Evolutionary conservation across 352 stramenopile genomes (phyloP).

Genomic region (Phytophthora quininea): DNA sequence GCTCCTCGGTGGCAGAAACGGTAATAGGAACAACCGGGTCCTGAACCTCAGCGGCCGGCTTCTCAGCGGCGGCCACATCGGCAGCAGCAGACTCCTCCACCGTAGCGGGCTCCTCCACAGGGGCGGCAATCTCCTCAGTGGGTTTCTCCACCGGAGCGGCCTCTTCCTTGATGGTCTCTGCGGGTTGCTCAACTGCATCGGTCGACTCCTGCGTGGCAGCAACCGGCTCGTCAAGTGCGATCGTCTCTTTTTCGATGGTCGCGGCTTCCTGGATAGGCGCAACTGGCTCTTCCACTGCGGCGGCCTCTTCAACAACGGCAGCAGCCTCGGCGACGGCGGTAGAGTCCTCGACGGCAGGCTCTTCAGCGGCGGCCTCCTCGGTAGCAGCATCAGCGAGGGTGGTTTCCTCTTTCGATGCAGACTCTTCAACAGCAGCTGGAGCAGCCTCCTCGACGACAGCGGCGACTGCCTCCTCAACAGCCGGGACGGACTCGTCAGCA

Average conservation of each 20-base stretch:
- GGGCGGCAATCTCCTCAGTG: conserved; percentile 7
- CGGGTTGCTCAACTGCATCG: conserved; percentile 1
- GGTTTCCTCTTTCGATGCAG: not conserved
- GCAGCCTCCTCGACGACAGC: not conserved
- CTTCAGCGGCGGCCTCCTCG: conserved; percentile 2
- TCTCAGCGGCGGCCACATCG: not conserved
- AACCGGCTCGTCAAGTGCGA: not conserved
- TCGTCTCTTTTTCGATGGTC: no score
- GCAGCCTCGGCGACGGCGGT: conserved; percentile 6
- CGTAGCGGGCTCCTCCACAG: conserved; percentile 5
- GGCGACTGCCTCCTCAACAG: conserved; percentile 4
- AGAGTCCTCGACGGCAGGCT: not conserved
- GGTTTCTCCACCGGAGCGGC: not conserved
- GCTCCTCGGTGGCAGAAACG: not conserved
- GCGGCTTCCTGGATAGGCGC: no score
- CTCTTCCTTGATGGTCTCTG: conserved; percentile 3
- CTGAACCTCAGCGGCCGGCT: conserved; percentile 1
- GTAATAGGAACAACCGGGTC: not conserved
- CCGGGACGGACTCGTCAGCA: not conserved
- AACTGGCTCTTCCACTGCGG: not conserved
- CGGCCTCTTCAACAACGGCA: conserved; percentile 1
- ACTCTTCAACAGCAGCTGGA: not conserved
- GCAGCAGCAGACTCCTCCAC: not conserved
- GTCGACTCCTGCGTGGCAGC: conserved; percentile 2
- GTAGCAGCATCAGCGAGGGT: not conserved